These are phyloP conservation scores for Rhexocercosporidium sp. DNA, from an alignment of 2,329 filamentous ascomycete genomes.

Conservation along the genomic window DNA sequence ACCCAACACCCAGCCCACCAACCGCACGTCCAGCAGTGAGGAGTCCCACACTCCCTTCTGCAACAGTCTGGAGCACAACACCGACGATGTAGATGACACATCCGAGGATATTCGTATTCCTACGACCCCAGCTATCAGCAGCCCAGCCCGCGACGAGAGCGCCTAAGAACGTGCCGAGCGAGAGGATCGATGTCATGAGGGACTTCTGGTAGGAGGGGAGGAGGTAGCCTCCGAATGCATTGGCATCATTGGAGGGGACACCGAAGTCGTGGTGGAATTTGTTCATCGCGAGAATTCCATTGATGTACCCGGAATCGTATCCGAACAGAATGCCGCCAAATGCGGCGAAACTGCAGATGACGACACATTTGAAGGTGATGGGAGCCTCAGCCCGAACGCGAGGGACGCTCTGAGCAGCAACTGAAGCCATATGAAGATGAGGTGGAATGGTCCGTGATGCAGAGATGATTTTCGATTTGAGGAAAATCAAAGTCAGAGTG, in stretches of 20 bases:
- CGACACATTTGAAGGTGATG: conserved; percentile 46
- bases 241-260: not conserved
- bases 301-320: conserved; percentile 16
- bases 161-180: conserved; percentile 64
- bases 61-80: conserved; percentile 35
- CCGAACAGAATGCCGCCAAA: conserved; percentile 13
- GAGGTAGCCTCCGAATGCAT: not conserved
- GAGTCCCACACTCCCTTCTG: conserved; percentile 50
- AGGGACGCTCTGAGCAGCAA: not conserved
- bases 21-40: conserved; percentile 9
- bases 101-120: conserved; percentile 28
- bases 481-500: not conserved
- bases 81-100: conserved; percentile 31
- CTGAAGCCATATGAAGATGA: not conserved
- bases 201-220: conserved; percentile 7
- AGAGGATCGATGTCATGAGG: conserved; percentile 13
- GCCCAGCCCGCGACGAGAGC: conserved; percentile 46
- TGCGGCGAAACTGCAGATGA: conserved; percentile 47
- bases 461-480: not conserved
- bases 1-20: conserved; percentile 19
- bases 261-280: conserved; percentile 15
- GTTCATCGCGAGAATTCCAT: conserved; percentile 10
- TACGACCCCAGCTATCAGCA: conserved; percentile 46
- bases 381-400: not conserved
- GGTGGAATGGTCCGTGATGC: no score